Evolutionary conservation across 2,329 filamentous ascomycete genomes (phyloP), one percentile per base, ranked within the genome.

Genomic region (Trichoderma guizhouense): DNA sequence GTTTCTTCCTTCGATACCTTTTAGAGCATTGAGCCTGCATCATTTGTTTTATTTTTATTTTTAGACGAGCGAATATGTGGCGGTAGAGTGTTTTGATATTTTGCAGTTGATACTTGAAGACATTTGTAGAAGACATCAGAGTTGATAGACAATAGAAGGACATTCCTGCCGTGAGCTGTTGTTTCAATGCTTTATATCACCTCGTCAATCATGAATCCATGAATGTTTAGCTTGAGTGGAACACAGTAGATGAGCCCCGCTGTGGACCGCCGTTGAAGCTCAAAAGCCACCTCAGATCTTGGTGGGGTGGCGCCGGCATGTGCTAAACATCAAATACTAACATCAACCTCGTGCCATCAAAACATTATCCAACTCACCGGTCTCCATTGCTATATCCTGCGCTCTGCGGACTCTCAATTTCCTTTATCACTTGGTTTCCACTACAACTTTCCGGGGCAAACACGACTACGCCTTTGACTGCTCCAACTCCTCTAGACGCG

Each of bases 1-100:
- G 15, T 53, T 65, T 65, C 39, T 63, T 71, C 75, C 69, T 73
- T 75, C 73, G 67, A 79, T 68, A 68, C 64, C 58, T 72, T 47
- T 69, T 53, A 69, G 57, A 69, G 62, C 11, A 72, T 75, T 77
- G 69, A 60, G 36, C 69, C 63, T 70, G 21, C 64, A 53, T 53
- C 24, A 24, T 11, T 36, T 53, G 26, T 51, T 61, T 61, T 69
- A 24, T 32, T 15, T 58, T 58, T 26, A 32, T 68, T 60, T 72
- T 71, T 64, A 53, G 58, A 64, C 32, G 51, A 26, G 60, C 32
- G 47, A 51, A 26, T n/a, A 39, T 43, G 15, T 34, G 32, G 64
- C 58, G 64, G 64, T 69, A 63, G 36, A 66, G 28, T 55, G 51
- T 34, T 67, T 39, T 36, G 32, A 58, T n/a, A 32, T 69, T 26